Percentiles rank a stretch among this genome's conserved stretches.
These are phyloP conservation scores for Phytophthora lateralis DNA, from an alignment of 352 stramenopile genomes.

Conservation along the genomic window DNA sequence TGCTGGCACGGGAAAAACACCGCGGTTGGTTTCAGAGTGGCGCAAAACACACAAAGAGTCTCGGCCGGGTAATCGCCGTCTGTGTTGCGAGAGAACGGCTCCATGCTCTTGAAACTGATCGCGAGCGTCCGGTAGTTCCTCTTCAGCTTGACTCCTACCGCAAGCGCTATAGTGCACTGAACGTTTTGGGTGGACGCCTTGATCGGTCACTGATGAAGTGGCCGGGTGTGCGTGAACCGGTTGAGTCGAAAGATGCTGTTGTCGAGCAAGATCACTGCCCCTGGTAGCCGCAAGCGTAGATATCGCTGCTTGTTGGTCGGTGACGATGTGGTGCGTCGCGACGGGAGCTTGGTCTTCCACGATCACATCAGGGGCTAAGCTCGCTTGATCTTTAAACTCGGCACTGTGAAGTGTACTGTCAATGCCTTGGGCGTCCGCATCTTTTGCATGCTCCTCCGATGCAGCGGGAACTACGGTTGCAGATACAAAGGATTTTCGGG, in stretches of 20 bases:
- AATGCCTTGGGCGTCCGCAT: neutral
- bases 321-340: neutral
- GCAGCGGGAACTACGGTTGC: neutral
- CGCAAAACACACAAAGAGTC: constrained; percentile 51
- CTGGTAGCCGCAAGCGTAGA: neutral
- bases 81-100: constrained; percentile 47
- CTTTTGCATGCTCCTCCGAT: neutral
- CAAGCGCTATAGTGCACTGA: neutral
- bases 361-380: neutral
- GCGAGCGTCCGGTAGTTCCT: constrained; percentile 58
- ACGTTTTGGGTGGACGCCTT: neutral
- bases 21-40: constrained; percentile 26
- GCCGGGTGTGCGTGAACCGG: neutral
- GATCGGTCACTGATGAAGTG: neutral
- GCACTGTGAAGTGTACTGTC: neutral
- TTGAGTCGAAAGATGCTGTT: neutral
- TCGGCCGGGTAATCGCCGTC: constrained; percentile 43
- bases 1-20: constrained; percentile 75
- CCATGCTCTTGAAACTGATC: constrained; percentile 44
- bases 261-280: neutral
- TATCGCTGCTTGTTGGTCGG: neutral
- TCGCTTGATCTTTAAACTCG: neutral
- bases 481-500: neutral
- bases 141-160: constrained; percentile 18
- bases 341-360: neutral